A percentile compares a stretch with the other conserved stretches of the same genome.
These are phyloP conservation scores for Sarocladiaceae sp. DNA, from an alignment of 2,329 filamentous ascomycete genomes.

Conservation along the genomic window DNA sequence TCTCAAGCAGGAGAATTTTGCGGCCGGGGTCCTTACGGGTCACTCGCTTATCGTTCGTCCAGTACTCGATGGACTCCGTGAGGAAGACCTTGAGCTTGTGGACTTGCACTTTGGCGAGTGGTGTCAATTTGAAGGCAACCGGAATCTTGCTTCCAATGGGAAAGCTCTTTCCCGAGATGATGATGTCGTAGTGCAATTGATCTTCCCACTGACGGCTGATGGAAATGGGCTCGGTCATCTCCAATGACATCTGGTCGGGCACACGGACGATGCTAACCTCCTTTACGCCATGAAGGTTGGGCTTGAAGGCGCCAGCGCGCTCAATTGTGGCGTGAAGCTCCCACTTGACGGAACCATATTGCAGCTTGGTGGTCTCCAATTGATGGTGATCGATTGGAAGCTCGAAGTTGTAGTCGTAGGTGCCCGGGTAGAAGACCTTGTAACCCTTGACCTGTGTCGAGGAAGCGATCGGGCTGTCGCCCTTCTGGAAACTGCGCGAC, in stretches of 20 bases:
- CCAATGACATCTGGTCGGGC: conserved; percentile 80
- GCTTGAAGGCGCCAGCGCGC: conserved; percentile 83
- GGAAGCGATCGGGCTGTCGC: conserved; percentile 64
- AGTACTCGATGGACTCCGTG: conserved; percentile 88
- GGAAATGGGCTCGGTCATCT: conserved; percentile 89
- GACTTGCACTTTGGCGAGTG: conserved; percentile 87
- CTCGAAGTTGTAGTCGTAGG: conserved; percentile 71
- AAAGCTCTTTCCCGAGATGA: conserved; percentile 94
- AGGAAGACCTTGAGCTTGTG: conserved; percentile 90
- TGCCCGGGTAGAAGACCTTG: conserved; percentile 75
- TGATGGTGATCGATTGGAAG: conserved; percentile 84
- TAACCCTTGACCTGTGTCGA: conserved; percentile 65
- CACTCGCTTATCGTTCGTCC: conserved; percentile 78
- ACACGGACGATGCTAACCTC: conserved; percentile 82
- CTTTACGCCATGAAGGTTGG: conserved; percentile 76
- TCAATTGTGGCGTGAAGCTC: conserved; percentile 82
- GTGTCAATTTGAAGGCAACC: conserved; percentile 90
- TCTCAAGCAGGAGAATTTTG: conserved; percentile 85
- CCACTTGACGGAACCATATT: conserved; percentile 83
- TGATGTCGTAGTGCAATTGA: conserved; percentile 90
- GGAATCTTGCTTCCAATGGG: conserved; percentile 83
- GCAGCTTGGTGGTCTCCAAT: conserved; percentile 83
- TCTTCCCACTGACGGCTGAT: conserved; percentile 95
- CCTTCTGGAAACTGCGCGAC: conserved; percentile 80
- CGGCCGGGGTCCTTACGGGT: conserved; percentile 79